Percentiles rank a stretch among this genome's conserved stretches.
Evolutionary conservation across 371 early-diverging fungal species (phyloP).

Genomic region (Mucor lusitanicus): DNA sequence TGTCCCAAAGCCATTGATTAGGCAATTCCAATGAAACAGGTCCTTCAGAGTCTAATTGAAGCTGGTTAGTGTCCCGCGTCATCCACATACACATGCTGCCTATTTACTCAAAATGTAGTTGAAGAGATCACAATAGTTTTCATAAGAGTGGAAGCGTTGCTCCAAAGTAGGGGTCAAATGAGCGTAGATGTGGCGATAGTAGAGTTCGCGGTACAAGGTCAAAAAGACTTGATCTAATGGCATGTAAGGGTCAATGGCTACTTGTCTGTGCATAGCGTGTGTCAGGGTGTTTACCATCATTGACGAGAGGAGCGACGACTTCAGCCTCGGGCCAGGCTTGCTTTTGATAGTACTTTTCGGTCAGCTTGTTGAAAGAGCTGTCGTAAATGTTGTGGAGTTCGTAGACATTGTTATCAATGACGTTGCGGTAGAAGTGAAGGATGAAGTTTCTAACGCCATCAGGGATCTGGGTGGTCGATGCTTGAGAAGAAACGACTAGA

Average conservation of each 20-base stretch:
- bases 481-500: slow-evolving; percentile 36
- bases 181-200: slow-evolving; percentile 94
- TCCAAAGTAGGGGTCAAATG: slow-evolving; percentile 87
- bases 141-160: slow-evolving; percentile 89
- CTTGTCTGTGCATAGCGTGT: background rate
- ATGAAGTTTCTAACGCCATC: slow-evolving; percentile 86
- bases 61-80: background rate
- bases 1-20: slow-evolving; percentile 98
- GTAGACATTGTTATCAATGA: slow-evolving; percentile 77
- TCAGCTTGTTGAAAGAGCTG: slow-evolving; percentile 87
- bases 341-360: slow-evolving; percentile 90
- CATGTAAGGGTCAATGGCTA: background rate
- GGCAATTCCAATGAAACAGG: slow-evolving; percentile 90
- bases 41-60: slow-evolving; percentile 69
- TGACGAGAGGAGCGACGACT: slow-evolving; percentile 79
- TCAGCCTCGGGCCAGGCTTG: slow-evolving; percentile 91
- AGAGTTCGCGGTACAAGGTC: slow-evolving; percentile 93
- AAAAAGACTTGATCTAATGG: slow-evolving; percentile 83
- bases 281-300: slow-evolving; percentile 67
- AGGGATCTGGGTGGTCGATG: slow-evolving; percentile 67
- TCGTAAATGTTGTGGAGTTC: slow-evolving; percentile 91
- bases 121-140: slow-evolving; percentile 95
- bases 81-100: slow-evolving; percentile 18
- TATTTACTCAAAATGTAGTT: slow-evolving; percentile 88
- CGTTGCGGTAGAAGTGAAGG: slow-evolving; percentile 77